A percentile compares a stretch with the other conserved stretches of the same genome.
These are phyloP conservation scores for Neurospora discreta DNA, from an alignment of 495 filamentous ascomycete species.

Conservation along the genomic window DNA sequence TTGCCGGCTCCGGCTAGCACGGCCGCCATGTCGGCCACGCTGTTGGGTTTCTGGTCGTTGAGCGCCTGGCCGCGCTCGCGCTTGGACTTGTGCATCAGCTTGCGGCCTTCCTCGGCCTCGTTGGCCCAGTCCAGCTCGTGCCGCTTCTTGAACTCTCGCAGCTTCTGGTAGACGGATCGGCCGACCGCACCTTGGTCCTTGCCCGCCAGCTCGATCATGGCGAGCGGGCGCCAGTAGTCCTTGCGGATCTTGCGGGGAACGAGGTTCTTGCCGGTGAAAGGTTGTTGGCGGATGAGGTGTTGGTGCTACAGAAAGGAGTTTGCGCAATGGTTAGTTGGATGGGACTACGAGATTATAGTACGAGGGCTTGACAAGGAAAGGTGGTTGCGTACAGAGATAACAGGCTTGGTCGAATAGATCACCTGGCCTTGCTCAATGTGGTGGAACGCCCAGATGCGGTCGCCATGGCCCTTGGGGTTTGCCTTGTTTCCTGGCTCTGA, in stretches of 20 bases:
- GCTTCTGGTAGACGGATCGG: conserved; percentile 60
- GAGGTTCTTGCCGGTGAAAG: conserved; percentile 87
- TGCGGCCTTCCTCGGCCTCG: conserved; percentile 24
- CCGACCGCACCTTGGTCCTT: conserved; percentile 45
- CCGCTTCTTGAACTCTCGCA: conserved; percentile 68
- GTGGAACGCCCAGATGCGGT: conserved; percentile 71
- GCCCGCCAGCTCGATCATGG: conserved; percentile 56
- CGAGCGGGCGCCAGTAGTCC: conserved; percentile 84
- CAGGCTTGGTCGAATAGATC: conserved; percentile 63
- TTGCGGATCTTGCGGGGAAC: conserved; percentile 67
- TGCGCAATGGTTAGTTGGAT: background rate
- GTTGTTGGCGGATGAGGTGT: conserved; percentile 59
- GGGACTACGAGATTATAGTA: background rate
- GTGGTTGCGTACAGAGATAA: conserved; percentile 49
- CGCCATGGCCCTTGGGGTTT: conserved; percentile 39
- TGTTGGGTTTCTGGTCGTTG: conserved; percentile 85
- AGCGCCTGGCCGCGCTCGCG: conserved; percentile 50
- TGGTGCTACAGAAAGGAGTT: conserved; percentile 42
- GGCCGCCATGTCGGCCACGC: conserved; percentile 74
- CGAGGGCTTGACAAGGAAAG: background rate
- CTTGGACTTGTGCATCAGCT: conserved; percentile 34
- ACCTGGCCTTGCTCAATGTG: conserved; percentile 74
- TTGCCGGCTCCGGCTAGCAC: conserved; percentile 48
- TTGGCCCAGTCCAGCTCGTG: conserved; percentile 55
- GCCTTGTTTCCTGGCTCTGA: conserved; percentile 2